Base-by-base conservation (phyloP, 805 yeast species). In the Lipomyces mesembrius region DNA sequence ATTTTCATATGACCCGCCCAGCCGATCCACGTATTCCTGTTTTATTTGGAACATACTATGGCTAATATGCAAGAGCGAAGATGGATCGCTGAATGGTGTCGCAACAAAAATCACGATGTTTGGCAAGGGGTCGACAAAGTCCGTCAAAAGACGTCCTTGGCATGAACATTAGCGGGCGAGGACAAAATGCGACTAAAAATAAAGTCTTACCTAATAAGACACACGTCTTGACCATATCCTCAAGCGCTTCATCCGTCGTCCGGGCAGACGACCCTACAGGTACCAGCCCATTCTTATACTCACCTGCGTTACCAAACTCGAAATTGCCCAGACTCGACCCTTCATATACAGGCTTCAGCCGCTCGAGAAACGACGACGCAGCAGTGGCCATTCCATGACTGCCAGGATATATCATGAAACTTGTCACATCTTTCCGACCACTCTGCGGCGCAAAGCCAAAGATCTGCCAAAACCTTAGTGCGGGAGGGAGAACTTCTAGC, bases 381-480 rank as follows among this genome's bases (percentile, higher is more conserved):
- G 76, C 73, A 2, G 68, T 57, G 1, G 57, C 39, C 61, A 72
- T 51, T 2, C 76, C 77, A 2, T 63, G 59, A 7, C 77, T 74
- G 4, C 66, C 58, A 0, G 79, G 79, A 35, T 67, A 66, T 2
- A 80, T 25, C 46, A 77, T 34, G 3, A 79, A 63, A 8, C 77
- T 57, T 1, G 70, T 61, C 12, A 78, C 60, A 53, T 77, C 73
- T 34, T 77, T 77, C 11, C 74, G 67, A 0, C 76, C 78, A 34
- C 68, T 56, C 14, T 68, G 64, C 0, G 83, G 83, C 12, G 74
- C 62, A 37, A 80, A 70, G 1, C 80, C 79, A 70, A 80, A 75
- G 2, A 74, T 67, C 55, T 77, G 74, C 83, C 83, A 80, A 65
- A 80, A 80, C 32, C 80, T 63, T 20, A 80, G 63, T 11, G 79